phyloP scores from a whole-genome alignment of 2,329 filamentous ascomycete species.

The Aspergillus neotritici region DNA sequence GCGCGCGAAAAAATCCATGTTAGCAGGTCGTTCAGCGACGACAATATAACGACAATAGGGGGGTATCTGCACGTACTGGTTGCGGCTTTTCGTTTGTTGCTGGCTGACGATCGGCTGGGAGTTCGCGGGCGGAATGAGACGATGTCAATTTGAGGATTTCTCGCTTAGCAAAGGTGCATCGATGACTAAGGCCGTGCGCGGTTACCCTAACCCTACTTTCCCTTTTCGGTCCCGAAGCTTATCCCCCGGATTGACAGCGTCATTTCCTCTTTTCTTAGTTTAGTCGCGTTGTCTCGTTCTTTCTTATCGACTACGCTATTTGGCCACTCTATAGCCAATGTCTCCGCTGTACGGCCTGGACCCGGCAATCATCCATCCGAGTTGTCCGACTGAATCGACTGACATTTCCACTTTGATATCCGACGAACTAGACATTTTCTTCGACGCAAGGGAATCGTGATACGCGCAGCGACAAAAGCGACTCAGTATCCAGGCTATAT shows the following conservation, averaged over 20 bases:
- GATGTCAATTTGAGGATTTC: constrained; percentile 37
- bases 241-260: no score
- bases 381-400: no score
- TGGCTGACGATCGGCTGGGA: constrained; percentile 37
- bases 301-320: no score
- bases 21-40: constrained; percentile 36
- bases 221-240: constrained; percentile 9
- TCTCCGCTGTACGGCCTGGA: no score
- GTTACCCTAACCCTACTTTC: constrained; percentile 34
- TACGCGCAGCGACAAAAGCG: constrained; percentile 49
- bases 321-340: no score
- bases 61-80: constrained; percentile 38
- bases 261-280: no score
- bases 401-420: no score
- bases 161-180: constrained; percentile 41
- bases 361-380: no score
- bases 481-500: constrained; percentile 47
- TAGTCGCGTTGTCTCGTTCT: no score
- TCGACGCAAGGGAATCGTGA: constrained; percentile 26
- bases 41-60: constrained; percentile 7
- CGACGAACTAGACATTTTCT: no score
- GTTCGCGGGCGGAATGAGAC: constrained; percentile 31
- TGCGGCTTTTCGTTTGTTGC: constrained; percentile 42
- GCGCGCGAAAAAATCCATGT: constrained; percentile 37
- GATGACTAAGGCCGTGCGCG: constrained; percentile 8